These are phyloP conservation scores for Schoenoplectus tabernaemontani DNA, from an alignment of 202 grass and related monocot species.

Conservation along the genomic window DNA sequence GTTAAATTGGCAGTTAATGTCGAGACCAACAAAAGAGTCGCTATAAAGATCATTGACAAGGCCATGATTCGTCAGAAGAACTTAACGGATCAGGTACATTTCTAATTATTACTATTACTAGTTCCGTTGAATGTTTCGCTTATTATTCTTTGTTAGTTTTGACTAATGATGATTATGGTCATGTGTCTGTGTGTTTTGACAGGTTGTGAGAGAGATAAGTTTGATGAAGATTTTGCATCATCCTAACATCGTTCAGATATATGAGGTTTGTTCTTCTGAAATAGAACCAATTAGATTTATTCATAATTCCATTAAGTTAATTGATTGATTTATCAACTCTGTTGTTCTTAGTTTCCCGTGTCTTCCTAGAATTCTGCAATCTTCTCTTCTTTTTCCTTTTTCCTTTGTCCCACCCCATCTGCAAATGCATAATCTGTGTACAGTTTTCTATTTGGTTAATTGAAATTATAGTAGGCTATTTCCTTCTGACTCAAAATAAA, in stretches of 20 bases:
- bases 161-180: not conserved
- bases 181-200: not conserved
- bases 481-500: not conserved
- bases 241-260: slow-evolving; percentile 65
- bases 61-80: slow-evolving; percentile 42
- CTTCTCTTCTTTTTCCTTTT: not conserved
- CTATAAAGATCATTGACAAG: slow-evolving; percentile 69
- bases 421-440: no score
- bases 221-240: slow-evolving; percentile 64
- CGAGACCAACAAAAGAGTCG: slow-evolving; percentile 35
- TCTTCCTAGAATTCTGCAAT: not conserved
- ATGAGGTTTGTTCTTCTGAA: slow-evolving; percentile 32
- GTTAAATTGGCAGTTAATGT: slow-evolving; percentile 42
- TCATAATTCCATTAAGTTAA: not conserved
- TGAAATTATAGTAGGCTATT: no score
- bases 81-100: slow-evolving; percentile 44
- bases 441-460: no score
- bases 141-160: not conserved
- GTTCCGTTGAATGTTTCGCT: not conserved
- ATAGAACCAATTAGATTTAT: not conserved
- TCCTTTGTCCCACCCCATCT: no score
- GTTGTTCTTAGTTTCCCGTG: not conserved
- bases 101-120: not conserved
- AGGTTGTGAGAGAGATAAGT: slow-evolving; percentile 68
- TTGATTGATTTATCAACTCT: not conserved